Evolutionary conservation across 139 green algal genomes (phyloP).

Genomic region (Deuterostichococcus epilithicus): DNA sequence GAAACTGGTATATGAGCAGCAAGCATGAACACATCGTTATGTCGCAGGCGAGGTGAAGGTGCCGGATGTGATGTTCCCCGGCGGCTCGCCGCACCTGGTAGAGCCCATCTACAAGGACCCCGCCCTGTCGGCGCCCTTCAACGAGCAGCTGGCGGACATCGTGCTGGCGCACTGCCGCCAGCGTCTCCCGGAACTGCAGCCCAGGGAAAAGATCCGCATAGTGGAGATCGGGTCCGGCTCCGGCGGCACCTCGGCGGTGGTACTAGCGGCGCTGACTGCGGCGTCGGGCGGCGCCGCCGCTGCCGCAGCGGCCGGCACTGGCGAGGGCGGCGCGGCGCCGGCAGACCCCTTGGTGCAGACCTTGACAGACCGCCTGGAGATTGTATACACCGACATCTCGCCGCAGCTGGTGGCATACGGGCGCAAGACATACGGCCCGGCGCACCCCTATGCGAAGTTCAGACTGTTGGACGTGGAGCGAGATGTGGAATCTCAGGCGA

Average conservation of each 20-base stretch:
- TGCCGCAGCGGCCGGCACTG: too few species aligned
- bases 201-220: not conserved
- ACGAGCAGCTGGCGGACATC: slow-evolving; percentile 7
- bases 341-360: too few species aligned
- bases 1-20: not conserved
- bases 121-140: slow-evolving; percentile 9
- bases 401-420: slow-evolving; percentile 13
- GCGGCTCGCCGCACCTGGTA: slow-evolving; percentile 8
- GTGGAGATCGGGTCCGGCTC: slow-evolving; percentile 7
- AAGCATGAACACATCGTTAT: not conserved
- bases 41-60: slow-evolving; percentile 3
- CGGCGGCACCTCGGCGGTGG: slow-evolving; percentile 4
- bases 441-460: slow-evolving; percentile 4
- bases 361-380: not conserved
- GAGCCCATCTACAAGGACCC: slow-evolving; percentile 19
- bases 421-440: slow-evolving; percentile 2
- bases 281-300: too few species aligned
- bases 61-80: slow-evolving; percentile 11
- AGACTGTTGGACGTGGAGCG: slow-evolving; percentile 4
- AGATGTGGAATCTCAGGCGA: not conserved
- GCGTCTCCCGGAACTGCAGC: not conserved
- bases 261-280: not conserved
- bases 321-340: too few species aligned
- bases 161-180: not conserved
- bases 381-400: slow-evolving; percentile 12